These are phyloP conservation scores for Xylariaceae sp. DNA, from an alignment of 2,329 filamentous ascomycete genomes.

Conservation along the genomic window DNA sequence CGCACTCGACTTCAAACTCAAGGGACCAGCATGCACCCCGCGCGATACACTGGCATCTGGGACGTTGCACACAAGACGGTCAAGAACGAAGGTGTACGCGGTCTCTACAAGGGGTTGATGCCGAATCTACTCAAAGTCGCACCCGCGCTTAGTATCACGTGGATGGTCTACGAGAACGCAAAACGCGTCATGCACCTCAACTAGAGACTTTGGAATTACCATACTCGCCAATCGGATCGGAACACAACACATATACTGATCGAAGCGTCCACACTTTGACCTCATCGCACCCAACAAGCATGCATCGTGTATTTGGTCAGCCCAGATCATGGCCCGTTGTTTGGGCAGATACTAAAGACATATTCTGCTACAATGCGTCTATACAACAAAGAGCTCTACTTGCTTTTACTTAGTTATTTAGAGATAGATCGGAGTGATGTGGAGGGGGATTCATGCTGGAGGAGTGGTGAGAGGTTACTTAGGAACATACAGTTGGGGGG, in stretches of 20 bases:
- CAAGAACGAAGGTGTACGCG: conserved; percentile 75
- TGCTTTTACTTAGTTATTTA: conserved; percentile 5
- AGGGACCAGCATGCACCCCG: conserved; percentile 85
- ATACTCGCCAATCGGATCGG: not conserved
- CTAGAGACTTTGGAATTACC: conserved; percentile 22
- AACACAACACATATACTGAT: not conserved
- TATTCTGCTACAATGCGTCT: conserved; percentile 8
- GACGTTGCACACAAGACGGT: conserved; percentile 86
- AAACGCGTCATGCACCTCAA: conserved; percentile 66
- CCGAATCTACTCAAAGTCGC: conserved; percentile 96
- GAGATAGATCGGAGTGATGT: conserved; percentile 12
- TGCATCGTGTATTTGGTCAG: conserved; percentile 4
- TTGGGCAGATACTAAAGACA: not conserved
- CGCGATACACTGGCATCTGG: conserved; percentile 85
- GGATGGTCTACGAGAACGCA: conserved; percentile 88
- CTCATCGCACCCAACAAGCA: conserved; percentile 1
- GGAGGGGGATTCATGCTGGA: not conserved
- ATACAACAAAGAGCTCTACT: not conserved
- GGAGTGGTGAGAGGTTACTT: conserved; percentile 1
- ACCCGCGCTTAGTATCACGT: conserved; percentile 91
- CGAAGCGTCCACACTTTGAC: not conserved
- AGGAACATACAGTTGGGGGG: not conserved
- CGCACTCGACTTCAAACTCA: conserved; percentile 91
- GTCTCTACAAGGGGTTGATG: conserved; percentile 91
- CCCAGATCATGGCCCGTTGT: not conserved